Base-by-base conservation (phyloP, 164 flowering plant genomes). In the Cinnamomum chago region DNA sequence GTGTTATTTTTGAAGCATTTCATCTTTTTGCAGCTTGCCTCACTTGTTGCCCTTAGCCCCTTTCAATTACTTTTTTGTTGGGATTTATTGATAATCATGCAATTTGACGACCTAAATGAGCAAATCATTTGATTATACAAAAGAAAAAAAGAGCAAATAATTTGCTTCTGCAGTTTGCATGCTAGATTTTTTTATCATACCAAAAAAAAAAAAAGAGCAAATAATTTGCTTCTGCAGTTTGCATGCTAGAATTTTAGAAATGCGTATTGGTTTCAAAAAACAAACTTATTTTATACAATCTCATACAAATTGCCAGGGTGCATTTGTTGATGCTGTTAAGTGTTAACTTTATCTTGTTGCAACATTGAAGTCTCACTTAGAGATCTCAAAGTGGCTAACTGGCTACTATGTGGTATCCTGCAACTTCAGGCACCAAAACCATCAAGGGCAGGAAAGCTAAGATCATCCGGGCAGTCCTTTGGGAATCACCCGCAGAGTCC, bases 351-450 rank as follows among this genome's bases (percentile, higher is more conserved):
- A 9, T 27, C 47, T 67, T 20, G 20, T 67, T 27, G n/a, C n/a
- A 3, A 6, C 18, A 13, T 30, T 30, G 20, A 15, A 20, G 14
- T 30, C 1, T 24, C 17, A 67, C 60, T 55, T 55, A 10, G 20
- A 14, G 60, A 15, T 55, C 60, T 13, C 5, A 18, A 67, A 67
- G 47, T 17, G 15, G 28, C 28, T 64, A 64, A 64, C 24, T 64
- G 12, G 23, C 25, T 35, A 35, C 47, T 7, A 35, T 35, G 47
- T 64, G 67, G 15, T 64, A n/a, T 28, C 15, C 14, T 79, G 67
- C 50, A 75, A 70, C 65, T 70, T 12, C 73, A 95, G 99, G 99
- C 97, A 77, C 98, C 99, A 74, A 89, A 96, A 82, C 88, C 93
- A 70, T 86, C 98, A 65, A 90, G 89, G 81, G 92, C 90, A 78